These are phyloP conservation scores for Trichocomaceae sp. DNA, from an alignment of 2,329 filamentous ascomycete species.

Conservation along the genomic window DNA sequence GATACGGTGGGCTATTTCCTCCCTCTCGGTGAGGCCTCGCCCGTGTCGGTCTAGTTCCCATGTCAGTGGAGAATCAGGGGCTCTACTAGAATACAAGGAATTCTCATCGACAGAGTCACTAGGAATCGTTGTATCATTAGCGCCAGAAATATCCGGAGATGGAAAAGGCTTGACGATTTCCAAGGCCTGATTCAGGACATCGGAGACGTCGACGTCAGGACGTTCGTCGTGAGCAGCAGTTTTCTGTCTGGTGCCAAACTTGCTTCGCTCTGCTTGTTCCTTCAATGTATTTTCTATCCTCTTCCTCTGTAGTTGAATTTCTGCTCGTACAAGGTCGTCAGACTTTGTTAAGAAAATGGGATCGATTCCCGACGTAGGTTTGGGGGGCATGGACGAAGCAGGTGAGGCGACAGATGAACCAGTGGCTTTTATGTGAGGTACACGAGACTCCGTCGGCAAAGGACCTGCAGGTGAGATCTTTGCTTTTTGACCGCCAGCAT, in stretches of 20 bases:
- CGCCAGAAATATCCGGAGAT: slow-evolving; percentile 44
- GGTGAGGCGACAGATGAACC: slow-evolving; percentile 18
- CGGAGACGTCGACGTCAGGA: slow-evolving; percentile 62
- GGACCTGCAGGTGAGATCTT: slow-evolving; percentile 7
- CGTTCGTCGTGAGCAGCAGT: slow-evolving; percentile 48
- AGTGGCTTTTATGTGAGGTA: slow-evolving; percentile 2
- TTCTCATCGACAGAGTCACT: slow-evolving; percentile 87
- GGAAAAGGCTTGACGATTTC: slow-evolving; percentile 65
- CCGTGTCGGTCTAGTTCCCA: slow-evolving; percentile 21
- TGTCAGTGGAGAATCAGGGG: slow-evolving; percentile 64
- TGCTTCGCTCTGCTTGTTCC: slow-evolving; percentile 67
- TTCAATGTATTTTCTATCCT: slow-evolving; percentile 70
- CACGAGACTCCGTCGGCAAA: slow-evolving; percentile 17
- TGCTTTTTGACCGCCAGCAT: slow-evolving; percentile 17
- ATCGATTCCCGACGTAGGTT: slow-evolving; percentile 63
- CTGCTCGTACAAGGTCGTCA: slow-evolving; percentile 73
- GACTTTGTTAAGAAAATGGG: slow-evolving; percentile 82
- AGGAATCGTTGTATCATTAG: slow-evolving; percentile 57
- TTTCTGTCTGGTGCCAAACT: slow-evolving; percentile 43
- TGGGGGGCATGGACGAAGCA: slow-evolving; percentile 34
- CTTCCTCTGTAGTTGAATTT: slow-evolving; percentile 71
- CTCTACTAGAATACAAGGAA: slow-evolving; percentile 90
- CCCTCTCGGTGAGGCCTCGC: neutral
- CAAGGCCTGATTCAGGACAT: slow-evolving; percentile 65
- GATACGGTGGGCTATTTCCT: neutral